Evolutionary conservation across 441 rosid species (phyloP), one percentile per base, ranked within the genome.

Genomic region (Viola pubescens): DNA sequence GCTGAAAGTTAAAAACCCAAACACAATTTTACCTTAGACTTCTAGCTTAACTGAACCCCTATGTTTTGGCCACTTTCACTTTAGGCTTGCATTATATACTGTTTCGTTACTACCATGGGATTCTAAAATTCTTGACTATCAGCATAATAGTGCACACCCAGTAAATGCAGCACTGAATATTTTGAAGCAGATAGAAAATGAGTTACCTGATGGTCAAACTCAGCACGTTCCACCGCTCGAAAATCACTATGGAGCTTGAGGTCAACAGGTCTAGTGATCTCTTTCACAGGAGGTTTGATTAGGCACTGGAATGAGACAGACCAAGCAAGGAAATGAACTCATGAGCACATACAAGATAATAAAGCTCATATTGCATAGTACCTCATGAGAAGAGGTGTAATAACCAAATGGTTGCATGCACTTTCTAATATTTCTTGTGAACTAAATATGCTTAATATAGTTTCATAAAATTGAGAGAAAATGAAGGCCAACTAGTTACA

Each of bases 191-290:
- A 44, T 46, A 52, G 47, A 3, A 8, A 41, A 16, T 64, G 47
- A 59, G 16, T 54, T 59, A 90, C 99, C 97, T 86, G 96, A 46
- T 86, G 72, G 60, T 94, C 96, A 75, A 94, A 94, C 79, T 85
- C 97, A 50, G 95, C 84, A 2, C 96, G 91, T 65, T 88, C 99
- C 50, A 68, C 73, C 40, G 97, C 99, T 39, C 97, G 80, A 49
- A 85, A 48, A 60, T 94, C 96, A 72, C 78, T 85, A 59, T 75
- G 87, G 52, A 94, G 91, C 73, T 67, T 83, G 65, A 80, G 76
- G 73, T 89, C 96, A 0, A 83, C 10, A 4, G 95, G 91, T 73
- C 53, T 83, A 7, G 97, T 94, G 42, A 13, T 77, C 61, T 86
- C 97, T 70, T 84, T 94, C 46, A 77, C 80, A 1, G 73, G 82